phyloP scores from a whole-genome alignment of 2,329 filamentous ascomycete species.

The Dactylellina haptotyla region DNA sequence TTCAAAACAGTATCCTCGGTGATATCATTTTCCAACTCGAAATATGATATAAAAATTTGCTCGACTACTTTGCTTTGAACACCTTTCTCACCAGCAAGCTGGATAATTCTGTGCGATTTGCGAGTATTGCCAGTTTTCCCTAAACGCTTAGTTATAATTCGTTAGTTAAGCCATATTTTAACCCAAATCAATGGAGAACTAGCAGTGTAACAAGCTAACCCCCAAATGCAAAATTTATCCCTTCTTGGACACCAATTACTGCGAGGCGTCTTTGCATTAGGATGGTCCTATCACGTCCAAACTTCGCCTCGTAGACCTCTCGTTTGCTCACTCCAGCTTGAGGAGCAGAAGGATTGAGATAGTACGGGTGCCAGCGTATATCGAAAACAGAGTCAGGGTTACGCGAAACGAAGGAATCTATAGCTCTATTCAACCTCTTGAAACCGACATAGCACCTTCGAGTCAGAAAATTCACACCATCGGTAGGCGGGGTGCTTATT shows the following conservation, averaged over 20 bases:
- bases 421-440: slow-evolving; percentile 77
- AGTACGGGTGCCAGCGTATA: slow-evolving; percentile 81
- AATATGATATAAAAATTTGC: slow-evolving; percentile 73
- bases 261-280: slow-evolving; percentile 70
- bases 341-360: slow-evolving; percentile 75
- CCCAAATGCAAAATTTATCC: slow-evolving; percentile 77
- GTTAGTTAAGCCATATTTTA: slow-evolving; percentile 52
- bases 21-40: slow-evolving; percentile 73
- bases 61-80: slow-evolving; percentile 71
- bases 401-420: slow-evolving; percentile 71
- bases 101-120: slow-evolving; percentile 80
- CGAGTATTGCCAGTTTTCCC: slow-evolving; percentile 74
- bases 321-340: slow-evolving; percentile 67
- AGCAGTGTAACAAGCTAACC: slow-evolving; percentile 62
- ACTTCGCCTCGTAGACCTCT: slow-evolving; percentile 70
- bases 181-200: slow-evolving; percentile 23
- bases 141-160: slow-evolving; percentile 11
- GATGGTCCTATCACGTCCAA: slow-evolving; percentile 71
- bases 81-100: slow-evolving; percentile 70
- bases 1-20: slow-evolving; percentile 68
- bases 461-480: neutral
- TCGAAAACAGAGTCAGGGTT: slow-evolving; percentile 76
- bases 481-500: neutral
- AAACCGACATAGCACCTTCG: slow-evolving; percentile 76
- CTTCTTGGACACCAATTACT: slow-evolving; percentile 71